Conservation (phyloP, 176 grass and related monocot species). For the Chloris gayana region DNA sequence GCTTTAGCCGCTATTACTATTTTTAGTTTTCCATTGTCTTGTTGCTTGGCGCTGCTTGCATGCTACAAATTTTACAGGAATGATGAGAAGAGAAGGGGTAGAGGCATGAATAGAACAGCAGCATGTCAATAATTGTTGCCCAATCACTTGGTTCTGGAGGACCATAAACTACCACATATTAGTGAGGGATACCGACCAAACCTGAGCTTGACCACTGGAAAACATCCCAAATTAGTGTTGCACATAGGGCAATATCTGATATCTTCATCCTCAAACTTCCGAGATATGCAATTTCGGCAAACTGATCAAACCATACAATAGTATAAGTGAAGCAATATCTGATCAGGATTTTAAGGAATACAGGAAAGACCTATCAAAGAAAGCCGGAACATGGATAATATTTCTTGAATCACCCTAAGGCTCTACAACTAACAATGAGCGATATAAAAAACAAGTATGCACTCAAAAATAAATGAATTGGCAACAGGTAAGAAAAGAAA, state of each 20-base stretch:
- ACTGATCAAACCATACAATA: constrained; percentile 15
- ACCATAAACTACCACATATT: not conserved
- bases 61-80: not conserved
- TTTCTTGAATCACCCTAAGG: not conserved
- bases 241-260: constrained; percentile 8
- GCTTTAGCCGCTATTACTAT: too few relatives aligned
- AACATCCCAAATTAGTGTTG: constrained; percentile 35
- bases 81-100: not conserved
- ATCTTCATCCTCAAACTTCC: too few relatives aligned
- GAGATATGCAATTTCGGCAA: too few relatives aligned
- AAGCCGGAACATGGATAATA: not conserved
- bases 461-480: not conserved
- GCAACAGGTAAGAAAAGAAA: not conserved
- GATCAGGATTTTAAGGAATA: not conserved
- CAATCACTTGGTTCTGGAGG: not conserved
- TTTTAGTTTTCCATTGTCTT: not conserved
- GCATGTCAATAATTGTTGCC: not conserved
- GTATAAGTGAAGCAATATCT: not conserved
- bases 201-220: constrained; percentile 47
- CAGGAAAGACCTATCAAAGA: not conserved
- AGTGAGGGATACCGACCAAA: constrained; percentile 23
- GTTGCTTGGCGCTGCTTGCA: not conserved
- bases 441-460: not conserved
- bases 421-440: too few relatives aligned
- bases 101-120: not conserved